Percentiles rank a stretch among this genome's conserved stretches.
Evolutionary conservation across 345 rosid genomes (phyloP).

Genomic region (Jatropha curcas): DNA sequence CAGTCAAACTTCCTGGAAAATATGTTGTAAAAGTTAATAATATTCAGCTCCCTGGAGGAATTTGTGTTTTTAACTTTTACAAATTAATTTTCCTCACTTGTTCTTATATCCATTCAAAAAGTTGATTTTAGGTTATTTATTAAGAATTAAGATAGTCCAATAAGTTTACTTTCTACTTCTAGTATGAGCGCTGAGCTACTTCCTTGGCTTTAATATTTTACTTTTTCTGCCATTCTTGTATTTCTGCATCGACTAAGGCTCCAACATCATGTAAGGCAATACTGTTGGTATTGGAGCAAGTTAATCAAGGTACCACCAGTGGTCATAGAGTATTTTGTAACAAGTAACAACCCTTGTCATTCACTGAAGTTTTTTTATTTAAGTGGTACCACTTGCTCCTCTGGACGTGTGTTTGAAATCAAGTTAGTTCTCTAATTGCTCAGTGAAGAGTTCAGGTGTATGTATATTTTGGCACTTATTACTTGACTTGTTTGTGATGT

Average conservation of each 20-base stretch:
- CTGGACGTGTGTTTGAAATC: neutral
- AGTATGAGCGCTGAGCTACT: neutral
- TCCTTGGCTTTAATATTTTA: neutral
- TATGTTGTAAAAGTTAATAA: neutral
- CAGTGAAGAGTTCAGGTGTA: neutral
- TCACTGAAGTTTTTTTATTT: neutral
- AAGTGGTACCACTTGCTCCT: neutral
- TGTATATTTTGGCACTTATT: neutral
- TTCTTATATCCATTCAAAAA: no score
- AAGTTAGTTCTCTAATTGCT: neutral
- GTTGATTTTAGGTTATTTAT: neutral
- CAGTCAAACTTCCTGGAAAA: neutral
- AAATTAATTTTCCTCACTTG: no score
- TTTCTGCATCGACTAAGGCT: neutral
- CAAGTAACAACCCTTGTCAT: neutral
- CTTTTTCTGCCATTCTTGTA: neutral
- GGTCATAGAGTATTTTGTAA: neutral
- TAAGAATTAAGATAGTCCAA: neutral
- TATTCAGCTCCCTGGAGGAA: neutral
- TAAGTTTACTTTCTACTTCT: neutral
- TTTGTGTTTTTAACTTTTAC: no score
- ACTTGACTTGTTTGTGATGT: neutral
- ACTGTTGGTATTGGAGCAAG: neutral
- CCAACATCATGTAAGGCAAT: neutral
- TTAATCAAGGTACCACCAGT: neutral